Percentiles rank a stretch among this genome's conserved stretches.
Conservation (phyloP, 176 grass and related monocot species). For the Avena sativa region DNA sequence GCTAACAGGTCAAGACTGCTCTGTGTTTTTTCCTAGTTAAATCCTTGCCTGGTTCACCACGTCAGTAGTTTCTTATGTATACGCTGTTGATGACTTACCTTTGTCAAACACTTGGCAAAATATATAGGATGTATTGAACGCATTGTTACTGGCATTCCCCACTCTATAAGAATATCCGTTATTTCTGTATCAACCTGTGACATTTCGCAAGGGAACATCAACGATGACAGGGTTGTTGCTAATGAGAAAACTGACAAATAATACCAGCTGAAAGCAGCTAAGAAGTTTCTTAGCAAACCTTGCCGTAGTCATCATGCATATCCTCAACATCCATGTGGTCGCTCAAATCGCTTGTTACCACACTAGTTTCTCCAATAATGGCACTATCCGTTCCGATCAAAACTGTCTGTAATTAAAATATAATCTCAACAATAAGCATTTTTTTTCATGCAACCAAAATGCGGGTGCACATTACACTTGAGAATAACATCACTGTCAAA, state of each 20-base stretch:
- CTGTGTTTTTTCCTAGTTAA: too few relatives aligned
- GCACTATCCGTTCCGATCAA: slow-evolving; percentile 71
- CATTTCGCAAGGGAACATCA: slow-evolving; percentile 51
- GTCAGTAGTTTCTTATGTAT: too few relatives aligned
- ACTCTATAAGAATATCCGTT: slow-evolving; percentile 91
- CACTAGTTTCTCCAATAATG: slow-evolving; percentile 61
- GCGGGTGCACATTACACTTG: neutral
- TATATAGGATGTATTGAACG: slow-evolving; percentile 85
- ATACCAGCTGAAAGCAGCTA: slow-evolving; percentile 20
- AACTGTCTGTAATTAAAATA: slow-evolving; percentile 75
- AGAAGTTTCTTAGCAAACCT: slow-evolving; percentile 59
- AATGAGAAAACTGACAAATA: slow-evolving; percentile 14
- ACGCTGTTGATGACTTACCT: slow-evolving; percentile 8
- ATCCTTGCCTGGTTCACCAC: too few relatives aligned
- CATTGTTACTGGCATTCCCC: slow-evolving; percentile 93
- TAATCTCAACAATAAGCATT: slow-evolving; percentile 38
- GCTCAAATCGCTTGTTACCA: slow-evolving; percentile 49
- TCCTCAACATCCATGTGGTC: slow-evolving; percentile 57
- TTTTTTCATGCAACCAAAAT: slow-evolving; percentile 31
- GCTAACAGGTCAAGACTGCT: too few relatives aligned
- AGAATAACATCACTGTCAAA: neutral
- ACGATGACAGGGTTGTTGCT: slow-evolving; percentile 9
- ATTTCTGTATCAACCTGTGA: slow-evolving; percentile 85
- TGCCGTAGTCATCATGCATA: slow-evolving; percentile 57
- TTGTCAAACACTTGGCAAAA: slow-evolving; percentile 84